phyloP scores from a whole-genome alignment of 805 yeast genomes.

The Saturnispora mendoncae region DNA sequence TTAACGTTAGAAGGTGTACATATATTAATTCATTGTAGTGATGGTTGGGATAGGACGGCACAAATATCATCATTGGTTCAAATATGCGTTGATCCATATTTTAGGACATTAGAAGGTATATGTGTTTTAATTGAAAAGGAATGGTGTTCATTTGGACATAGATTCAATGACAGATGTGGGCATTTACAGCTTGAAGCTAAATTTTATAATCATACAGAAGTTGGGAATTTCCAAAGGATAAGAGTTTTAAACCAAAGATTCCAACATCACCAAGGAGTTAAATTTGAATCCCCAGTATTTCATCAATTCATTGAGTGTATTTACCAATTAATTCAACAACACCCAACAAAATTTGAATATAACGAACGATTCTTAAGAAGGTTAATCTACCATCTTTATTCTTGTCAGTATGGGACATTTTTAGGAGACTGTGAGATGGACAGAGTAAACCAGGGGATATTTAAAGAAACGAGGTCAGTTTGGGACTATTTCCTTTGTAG shows the following conservation, averaged over 20 bases:
- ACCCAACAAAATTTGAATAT: constrained; percentile 70
- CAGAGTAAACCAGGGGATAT: constrained; percentile 34
- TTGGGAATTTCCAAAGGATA: constrained; percentile 30
- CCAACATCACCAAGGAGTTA: constrained; percentile 40
- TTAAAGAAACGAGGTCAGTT: constrained; percentile 56
- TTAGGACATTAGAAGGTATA: constrained; percentile 81
- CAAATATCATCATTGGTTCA: constrained; percentile 80
- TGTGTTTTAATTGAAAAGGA: constrained; percentile 83
- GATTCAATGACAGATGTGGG: constrained; percentile 76
- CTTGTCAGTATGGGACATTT: constrained; percentile 94
- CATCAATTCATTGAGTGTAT: constrained; percentile 91
- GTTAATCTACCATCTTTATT: constrained; percentile 76
- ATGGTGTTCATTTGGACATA: constrained; percentile 92
- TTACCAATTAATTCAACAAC: constrained; percentile 65
- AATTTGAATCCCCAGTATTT: constrained; percentile 80
- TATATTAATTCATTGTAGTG: constrained; percentile 86
- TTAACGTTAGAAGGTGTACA: constrained; percentile 77
- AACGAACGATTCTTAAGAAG: constrained; percentile 83
- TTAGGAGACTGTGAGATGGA: constrained; percentile 68
- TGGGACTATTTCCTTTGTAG: constrained; percentile 92
- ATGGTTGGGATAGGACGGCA: constrained; percentile 97
- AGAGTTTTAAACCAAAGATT: constrained; percentile 43
- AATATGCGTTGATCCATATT: constrained; percentile 83
- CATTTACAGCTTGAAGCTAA: constrained; percentile 51
- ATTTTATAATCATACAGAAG: constrained; percentile 36